Percentiles rank a stretch among this genome's conserved stretches.
Conservation (phyloP, 2,329 filamentous ascomycete species). For the Tolypocladium amazonense region DNA sequence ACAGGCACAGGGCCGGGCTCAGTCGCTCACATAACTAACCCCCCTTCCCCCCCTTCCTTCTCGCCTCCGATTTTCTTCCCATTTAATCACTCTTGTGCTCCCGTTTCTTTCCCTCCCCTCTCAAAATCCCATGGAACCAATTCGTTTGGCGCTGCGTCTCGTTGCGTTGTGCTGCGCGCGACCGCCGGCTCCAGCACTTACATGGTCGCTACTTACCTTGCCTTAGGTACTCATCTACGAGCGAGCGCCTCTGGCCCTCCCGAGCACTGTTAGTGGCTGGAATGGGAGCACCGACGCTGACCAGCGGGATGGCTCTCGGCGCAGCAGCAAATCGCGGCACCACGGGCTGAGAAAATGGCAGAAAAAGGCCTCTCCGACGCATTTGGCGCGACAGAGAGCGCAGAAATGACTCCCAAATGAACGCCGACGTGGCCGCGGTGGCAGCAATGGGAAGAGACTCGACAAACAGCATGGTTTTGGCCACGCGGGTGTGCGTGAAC, state of each 20-base stretch:
- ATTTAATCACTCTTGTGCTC: slow-evolving; percentile 8
- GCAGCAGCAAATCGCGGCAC: not conserved
- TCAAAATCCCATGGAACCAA: slow-evolving; percentile 2
- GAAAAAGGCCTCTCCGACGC: not conserved
- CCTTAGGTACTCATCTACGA: too few relatives aligned
- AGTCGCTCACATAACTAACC: slow-evolving; percentile 23
- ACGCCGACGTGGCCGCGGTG: not conserved
- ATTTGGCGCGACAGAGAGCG: not conserved
- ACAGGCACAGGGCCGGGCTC: not conserved
- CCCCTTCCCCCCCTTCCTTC: slow-evolving; percentile 21
- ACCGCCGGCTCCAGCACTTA: not conserved
- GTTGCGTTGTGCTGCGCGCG: not conserved
- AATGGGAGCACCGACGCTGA: not conserved
- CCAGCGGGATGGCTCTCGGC: not conserved
- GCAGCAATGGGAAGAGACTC: not conserved
- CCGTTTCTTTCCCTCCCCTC: slow-evolving; percentile 4
- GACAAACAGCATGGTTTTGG: slow-evolving; percentile 5
- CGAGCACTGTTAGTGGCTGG: not conserved
- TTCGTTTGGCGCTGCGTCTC: not conserved
- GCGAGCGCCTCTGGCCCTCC: not conserved
- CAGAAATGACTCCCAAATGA: not conserved
- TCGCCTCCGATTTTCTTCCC: slow-evolving; percentile 15
- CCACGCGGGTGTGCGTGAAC: slow-evolving; percentile 8
- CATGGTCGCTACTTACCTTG: not conserved
- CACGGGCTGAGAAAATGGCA: not conserved